Conservation (phyloP, 371 early-diverging fungal species). For the Cokeromyces recurvatus region DNA sequence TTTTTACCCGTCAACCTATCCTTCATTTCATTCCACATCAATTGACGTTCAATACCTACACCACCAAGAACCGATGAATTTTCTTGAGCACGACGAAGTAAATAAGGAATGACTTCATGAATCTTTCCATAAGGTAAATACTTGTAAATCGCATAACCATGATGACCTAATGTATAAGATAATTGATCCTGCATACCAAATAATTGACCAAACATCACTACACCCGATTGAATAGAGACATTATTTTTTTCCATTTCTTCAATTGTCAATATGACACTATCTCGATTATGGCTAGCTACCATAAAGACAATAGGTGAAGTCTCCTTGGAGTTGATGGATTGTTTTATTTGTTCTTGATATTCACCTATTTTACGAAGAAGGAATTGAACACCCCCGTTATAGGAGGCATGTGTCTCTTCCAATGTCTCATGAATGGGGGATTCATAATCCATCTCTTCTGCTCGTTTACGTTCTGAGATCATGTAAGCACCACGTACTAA, state of each 20-base stretch:
- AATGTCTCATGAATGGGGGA: slow-evolving; percentile 83
- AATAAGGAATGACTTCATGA: slow-evolving; percentile 89
- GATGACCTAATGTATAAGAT: slow-evolving; percentile 69
- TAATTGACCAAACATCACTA: slow-evolving; percentile 92
- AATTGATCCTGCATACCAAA: slow-evolving; percentile 87
- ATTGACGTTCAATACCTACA: slow-evolving; percentile 40
- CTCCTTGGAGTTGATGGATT: slow-evolving; percentile 18
- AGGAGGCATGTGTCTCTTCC: slow-evolving; percentile 80
- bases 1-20: no score
- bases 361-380: slow-evolving; percentile 56
- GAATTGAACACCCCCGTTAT: slow-evolving; percentile 75
- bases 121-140: slow-evolving; percentile 88
- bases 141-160: slow-evolving; percentile 82
- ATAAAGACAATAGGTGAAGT: slow-evolving; percentile 66
- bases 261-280: slow-evolving; percentile 67
- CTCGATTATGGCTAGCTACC: slow-evolving; percentile 91
- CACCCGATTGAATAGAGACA: slow-evolving; percentile 51
- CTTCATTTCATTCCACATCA: slow-evolving; percentile 54
- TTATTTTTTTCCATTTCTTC: slow-evolving; percentile 61
- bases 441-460: slow-evolving; percentile 58
- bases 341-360: slow-evolving; percentile 22
- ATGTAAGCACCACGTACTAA: slow-evolving; percentile 95
- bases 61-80: slow-evolving; percentile 74
- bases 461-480: slow-evolving; percentile 82
- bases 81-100: slow-evolving; percentile 94